Evolutionary conservation across 1,139 yeast species (phyloP), one percentile per base, ranked within the genome.

Genomic region (Torulaspora globosa): DNA sequence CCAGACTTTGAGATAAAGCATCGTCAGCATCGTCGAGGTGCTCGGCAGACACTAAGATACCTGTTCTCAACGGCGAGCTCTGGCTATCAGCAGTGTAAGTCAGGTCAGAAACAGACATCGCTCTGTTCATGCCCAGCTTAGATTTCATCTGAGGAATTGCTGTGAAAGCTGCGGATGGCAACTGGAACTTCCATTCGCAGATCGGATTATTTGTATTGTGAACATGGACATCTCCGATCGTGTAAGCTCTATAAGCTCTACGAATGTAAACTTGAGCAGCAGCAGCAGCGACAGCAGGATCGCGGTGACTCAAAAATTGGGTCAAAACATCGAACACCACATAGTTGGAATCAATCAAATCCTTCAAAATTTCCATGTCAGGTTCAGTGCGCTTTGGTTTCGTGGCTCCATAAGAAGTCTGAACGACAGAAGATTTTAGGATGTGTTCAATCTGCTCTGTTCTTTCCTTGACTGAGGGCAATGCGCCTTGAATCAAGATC

Each of bases 391-490:
- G 94, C 60, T 79, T 80, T 46, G 84, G 78, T 58, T 76, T 75
- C 44, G 84, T 78, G 60, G 88, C 95, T 59, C 97, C 97, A 62
- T 90, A 92, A 23, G 84, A 76, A 30, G 95, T 79, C 61, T 86
- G 89, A 58, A 90, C 87, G 41, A 92, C 97, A 36, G 97, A 82
- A 14, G 95, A 82, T 68, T 90, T 82, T 69, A 92, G 78, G 59
- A 92, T 92, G 68, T 90, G 97, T 70, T 92, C 97, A 64, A 92
- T 78, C 73, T 94, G 98, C 65, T 90, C 97, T 21, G 96, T 84
- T 72, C 98, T 84, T 72, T 92, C 98, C 68, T 86, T 83, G 55
- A 89, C 83, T 5, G 97, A 89, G 38, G 99, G 98, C 70, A 92
- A 76, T 34, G 97, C 88, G 66, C 97, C 90, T 73, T 90, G 96